A percentile compares a stretch with the other conserved stretches of the same genome.
Evolutionary conservation across 2,329 filamentous ascomycete genomes (phyloP).

Genomic region (Cadophora sp.): DNA sequence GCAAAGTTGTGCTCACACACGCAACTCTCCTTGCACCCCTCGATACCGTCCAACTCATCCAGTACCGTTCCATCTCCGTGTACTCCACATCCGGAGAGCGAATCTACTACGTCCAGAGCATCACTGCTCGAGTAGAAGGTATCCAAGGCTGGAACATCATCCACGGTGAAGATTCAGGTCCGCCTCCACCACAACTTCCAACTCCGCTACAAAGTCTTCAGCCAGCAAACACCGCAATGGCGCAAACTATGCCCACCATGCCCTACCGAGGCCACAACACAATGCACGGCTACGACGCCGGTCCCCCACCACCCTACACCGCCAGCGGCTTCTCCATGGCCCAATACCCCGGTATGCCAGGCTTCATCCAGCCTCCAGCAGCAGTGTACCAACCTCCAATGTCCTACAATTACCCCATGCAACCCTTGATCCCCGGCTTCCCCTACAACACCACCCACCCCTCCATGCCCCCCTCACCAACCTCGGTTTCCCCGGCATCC

Average conservation of each 20-base stretch:
- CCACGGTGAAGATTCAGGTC: constrained; percentile 39
- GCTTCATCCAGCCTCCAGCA: neutral
- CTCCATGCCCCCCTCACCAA: constrained; percentile 9
- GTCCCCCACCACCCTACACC: constrained; percentile 35
- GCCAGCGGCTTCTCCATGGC: constrained; percentile 2
- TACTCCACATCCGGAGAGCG: constrained; percentile 25
- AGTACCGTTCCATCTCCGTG: constrained; percentile 29
- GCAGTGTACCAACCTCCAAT: constrained; percentile 8
- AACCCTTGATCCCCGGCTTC: constrained; percentile 10
- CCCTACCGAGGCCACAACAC: constrained; percentile 37
- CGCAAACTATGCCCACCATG: constrained; percentile 9
- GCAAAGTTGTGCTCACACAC: constrained; percentile 31
- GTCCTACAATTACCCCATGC: constrained; percentile 6
- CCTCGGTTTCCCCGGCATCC: constrained; percentile 54
- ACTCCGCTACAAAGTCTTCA: neutral
- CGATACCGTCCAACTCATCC: constrained; percentile 26
- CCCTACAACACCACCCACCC: constrained; percentile 10
- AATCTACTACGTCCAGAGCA: constrained; percentile 30
- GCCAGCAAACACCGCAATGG: constrained; percentile 20
- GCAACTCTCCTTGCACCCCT: constrained; percentile 28
- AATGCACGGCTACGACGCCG: constrained; percentile 37
- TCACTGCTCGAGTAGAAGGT: constrained; percentile 29
- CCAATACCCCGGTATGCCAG: neutral
- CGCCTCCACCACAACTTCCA: constrained; percentile 33
- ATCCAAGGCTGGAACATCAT: constrained; percentile 38